Evolutionary conservation across 2,329 filamentous ascomycete genomes (phyloP).

Genomic region (Aspergillus japonicus): DNA sequence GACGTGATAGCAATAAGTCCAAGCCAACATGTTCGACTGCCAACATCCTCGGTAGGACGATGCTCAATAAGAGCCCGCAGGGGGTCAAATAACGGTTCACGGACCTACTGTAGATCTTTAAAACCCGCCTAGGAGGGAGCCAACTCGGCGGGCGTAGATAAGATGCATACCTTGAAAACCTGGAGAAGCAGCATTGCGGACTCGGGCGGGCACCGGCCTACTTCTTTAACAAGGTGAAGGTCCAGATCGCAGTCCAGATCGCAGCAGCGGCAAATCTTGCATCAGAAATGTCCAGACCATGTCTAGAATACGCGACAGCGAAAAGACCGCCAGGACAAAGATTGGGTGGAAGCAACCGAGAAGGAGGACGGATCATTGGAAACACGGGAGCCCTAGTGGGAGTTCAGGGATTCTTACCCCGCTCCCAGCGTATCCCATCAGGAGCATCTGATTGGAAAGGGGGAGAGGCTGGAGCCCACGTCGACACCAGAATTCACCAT

Average conservation of each 20-base stretch:
- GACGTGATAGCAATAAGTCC: neutral
- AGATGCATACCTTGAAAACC: neutral
- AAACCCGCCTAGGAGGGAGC: neutral
- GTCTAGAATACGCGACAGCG: neutral
- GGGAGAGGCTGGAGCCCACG: constrained; percentile 4
- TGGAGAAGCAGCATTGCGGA: neutral
- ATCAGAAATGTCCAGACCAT: constrained; percentile 3
- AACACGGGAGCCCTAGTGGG: neutral
- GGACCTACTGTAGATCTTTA: constrained; percentile 1
- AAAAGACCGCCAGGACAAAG: neutral
- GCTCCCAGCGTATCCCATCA: constrained; percentile 8
- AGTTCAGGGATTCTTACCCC: constrained; percentile 7
- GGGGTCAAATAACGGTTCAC: constrained; percentile 6
- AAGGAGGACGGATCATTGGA: neutral
- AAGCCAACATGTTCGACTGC: neutral
- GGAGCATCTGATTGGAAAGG: constrained; percentile 12
- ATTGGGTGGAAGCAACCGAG: neutral
- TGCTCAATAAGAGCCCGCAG: neutral
- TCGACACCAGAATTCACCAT: neutral
- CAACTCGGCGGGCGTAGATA: neutral
- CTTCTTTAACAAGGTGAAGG: neutral
- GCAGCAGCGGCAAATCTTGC: constrained; percentile 4
- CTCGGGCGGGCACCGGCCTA: neutral
- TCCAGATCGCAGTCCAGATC: constrained; percentile 3
- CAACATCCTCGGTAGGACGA: neutral